These are phyloP conservation scores for Amphibolis antarctica DNA, from an alignment of 106 monocot genomes.

Conservation along the genomic window DNA sequence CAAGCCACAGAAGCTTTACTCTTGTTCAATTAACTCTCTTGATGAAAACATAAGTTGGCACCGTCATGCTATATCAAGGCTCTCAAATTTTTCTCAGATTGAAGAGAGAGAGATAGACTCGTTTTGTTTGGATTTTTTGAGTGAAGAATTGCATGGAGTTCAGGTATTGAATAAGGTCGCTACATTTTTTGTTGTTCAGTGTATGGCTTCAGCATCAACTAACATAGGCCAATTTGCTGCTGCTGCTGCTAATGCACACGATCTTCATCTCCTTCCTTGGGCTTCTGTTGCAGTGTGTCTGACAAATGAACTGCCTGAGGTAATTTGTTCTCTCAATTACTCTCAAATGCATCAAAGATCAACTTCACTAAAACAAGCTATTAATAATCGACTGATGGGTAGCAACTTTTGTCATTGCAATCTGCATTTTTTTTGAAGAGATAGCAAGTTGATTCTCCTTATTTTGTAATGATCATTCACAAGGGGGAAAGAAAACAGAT, in stretches of 20 bases:
- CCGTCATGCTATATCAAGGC: conserved; percentile 52
- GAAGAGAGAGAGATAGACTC: conserved; percentile 38
- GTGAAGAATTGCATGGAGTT: conserved; percentile 35
- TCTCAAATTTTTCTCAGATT: conserved; percentile 29
- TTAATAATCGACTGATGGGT: too few species aligned
- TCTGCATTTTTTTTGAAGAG: too few species aligned
- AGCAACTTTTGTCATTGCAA: too few species aligned
- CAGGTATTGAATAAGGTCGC: conserved; percentile 39
- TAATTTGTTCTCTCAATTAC: conserved; percentile 12
- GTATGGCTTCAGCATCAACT: conserved; percentile 62
- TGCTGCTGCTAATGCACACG: conserved; percentile 68
- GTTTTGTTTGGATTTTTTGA: conserved; percentile 51
- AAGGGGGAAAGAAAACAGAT: too few species aligned
- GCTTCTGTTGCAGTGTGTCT: conserved; percentile 87
- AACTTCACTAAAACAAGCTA: too few species aligned
- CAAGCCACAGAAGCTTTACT: conserved; percentile 62
- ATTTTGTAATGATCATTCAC: too few species aligned
- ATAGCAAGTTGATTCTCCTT: too few species aligned
- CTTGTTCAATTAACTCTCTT: conserved; percentile 46
- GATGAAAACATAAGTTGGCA: conserved; percentile 53
- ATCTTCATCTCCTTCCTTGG: conserved; percentile 81
- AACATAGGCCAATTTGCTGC: conserved; percentile 59
- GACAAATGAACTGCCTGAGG: conserved; percentile 52
- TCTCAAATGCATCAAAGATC: not conserved
- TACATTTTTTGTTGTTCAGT: conserved; percentile 73